Conservation (phyloP, 2,329 filamentous ascomycete species). For the Dactylonectria estremocensis region DNA sequence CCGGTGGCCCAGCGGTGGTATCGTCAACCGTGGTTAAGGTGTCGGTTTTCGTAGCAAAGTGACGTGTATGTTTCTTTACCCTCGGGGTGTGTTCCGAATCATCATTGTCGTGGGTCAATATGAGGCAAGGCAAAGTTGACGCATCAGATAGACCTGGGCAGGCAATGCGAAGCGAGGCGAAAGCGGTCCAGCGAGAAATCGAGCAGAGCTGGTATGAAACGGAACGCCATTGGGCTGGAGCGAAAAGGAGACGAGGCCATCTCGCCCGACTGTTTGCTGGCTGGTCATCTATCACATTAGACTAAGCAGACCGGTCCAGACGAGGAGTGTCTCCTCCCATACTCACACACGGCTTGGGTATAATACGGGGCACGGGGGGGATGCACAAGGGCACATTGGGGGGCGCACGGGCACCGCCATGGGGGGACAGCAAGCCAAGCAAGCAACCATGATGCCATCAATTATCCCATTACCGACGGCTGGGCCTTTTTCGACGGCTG, state of each 20-base stretch:
- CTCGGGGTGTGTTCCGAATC: neutral
- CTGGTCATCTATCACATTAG: slow-evolving; percentile 52
- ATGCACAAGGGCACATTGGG: neutral
- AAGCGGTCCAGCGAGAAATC: slow-evolving; percentile 6
- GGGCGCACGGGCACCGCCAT: neutral
- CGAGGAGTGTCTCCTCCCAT: neutral
- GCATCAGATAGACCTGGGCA: neutral
- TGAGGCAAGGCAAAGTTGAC: slow-evolving; percentile 14
- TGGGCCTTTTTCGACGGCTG: neutral
- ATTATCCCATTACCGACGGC: neutral
- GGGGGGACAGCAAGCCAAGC: slow-evolving; percentile 1
- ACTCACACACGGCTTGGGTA: slow-evolving; percentile 5
- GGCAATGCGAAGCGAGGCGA: slow-evolving; percentile 7
- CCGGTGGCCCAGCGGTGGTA: neutral
- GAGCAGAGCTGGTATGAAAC: slow-evolving; percentile 1
- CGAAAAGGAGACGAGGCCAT: slow-evolving; percentile 16
- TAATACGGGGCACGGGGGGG: neutral
- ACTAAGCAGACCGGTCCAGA: slow-evolving; percentile 46
- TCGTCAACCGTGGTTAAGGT: neutral
- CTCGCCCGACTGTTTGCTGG: neutral
- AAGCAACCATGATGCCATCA: slow-evolving; percentile 31
- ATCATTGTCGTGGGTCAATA: slow-evolving; percentile 20
- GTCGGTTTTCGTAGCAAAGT: neutral
- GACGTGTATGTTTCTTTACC: neutral
- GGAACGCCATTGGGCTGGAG: slow-evolving; percentile 16